Evolutionary conservation across 208 protist species (phyloP).

Genomic region (Leishmania gerbilli): DNA sequence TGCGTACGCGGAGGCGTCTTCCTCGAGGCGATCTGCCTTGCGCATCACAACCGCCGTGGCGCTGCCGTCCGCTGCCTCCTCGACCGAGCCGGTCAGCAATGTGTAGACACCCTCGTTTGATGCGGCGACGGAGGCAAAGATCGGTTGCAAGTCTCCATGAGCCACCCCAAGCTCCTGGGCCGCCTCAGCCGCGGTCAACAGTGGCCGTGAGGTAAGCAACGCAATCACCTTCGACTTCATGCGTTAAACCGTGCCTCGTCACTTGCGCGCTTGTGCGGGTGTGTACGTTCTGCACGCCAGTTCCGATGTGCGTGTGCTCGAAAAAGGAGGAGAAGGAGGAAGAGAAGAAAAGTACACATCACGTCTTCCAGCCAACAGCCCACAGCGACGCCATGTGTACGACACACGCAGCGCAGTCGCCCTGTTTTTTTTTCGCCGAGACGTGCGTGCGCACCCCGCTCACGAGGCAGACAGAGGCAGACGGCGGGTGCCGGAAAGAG

Average conservation of each 20-base stretch:
- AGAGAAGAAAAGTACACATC: background rate
- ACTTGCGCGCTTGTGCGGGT: background rate
- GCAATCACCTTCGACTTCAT: constrained; percentile 27
- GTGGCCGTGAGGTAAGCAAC: constrained; percentile 12
- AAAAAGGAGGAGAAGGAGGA: no score
- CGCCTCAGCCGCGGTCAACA: constrained; percentile 28
- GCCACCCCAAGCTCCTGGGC: constrained; percentile 2
- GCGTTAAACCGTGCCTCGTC: background rate
- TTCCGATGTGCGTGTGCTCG: background rate
- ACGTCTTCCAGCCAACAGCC: background rate
- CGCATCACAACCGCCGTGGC: constrained; percentile 10
- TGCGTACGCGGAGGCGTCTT: constrained; percentile 2
- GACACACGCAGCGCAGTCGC: background rate
- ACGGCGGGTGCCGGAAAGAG: background rate
- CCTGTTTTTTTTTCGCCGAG: background rate
- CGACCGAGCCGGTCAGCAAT: constrained; percentile 5
- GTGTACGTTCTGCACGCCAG: background rate
- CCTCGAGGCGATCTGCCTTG: background rate
- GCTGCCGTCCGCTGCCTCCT: constrained; percentile 16
- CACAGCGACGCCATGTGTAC: background rate
- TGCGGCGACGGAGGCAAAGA: constrained; percentile 12
- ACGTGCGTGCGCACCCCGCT: background rate
- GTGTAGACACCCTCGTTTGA: constrained; percentile 8
- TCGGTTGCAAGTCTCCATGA: background rate
- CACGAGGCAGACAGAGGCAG: background rate